Evolutionary conservation across 1,139 yeast genomes (phyloP), one percentile per base, ranked within the genome.

Genomic region (Maudiozyma humilis): DNA sequence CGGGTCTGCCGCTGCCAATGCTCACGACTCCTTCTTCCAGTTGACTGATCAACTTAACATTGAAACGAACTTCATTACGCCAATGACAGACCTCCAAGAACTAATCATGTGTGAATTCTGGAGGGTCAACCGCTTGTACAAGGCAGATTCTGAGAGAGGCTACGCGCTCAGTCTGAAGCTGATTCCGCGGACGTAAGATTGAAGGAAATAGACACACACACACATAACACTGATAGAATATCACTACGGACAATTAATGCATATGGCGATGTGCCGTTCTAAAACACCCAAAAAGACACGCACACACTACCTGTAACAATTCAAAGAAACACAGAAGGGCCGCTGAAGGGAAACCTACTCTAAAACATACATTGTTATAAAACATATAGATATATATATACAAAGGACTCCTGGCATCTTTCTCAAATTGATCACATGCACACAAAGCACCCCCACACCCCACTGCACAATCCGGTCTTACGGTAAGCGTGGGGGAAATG

Each of bases 81-180:
- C 63, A 14, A 50, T 63, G 15, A 56, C 62, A 17, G 45, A 54
- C 18, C 45, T 63, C 25, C 88, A 83, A 59, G 89, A 82, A 55
- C 71, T 79, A 51, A 72, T 82, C 13, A 61, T 83, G 39, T 65
- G 79, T 42, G 89, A 82, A 56, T 69, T 82, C 36, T 79, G 87
- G 86, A 77, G 81, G 51, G 78, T 82, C 14, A 69, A 75, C 49
- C 82, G 77, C 53, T 66, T 79, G 47, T 78, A 79, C 57, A 64
- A 72, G 49, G 67, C 71, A 32, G 83, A 79, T 49, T 76, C 72
- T 38, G 89, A 82, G 52, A 69, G 91, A 52, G 78, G 82, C 2
- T 82, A 89, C 83, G 74, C 78, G 47, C 67, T 82, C 58, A 82
- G 89, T 66, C 73, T 82, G 54, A 60, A 67, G 47, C 34, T 57